A percentile compares a stretch with the other conserved stretches of the same genome.
Evolutionary conservation across 2,329 filamentous ascomycete genomes (phyloP).

Genomic region (Claviceps sorghi): DNA sequence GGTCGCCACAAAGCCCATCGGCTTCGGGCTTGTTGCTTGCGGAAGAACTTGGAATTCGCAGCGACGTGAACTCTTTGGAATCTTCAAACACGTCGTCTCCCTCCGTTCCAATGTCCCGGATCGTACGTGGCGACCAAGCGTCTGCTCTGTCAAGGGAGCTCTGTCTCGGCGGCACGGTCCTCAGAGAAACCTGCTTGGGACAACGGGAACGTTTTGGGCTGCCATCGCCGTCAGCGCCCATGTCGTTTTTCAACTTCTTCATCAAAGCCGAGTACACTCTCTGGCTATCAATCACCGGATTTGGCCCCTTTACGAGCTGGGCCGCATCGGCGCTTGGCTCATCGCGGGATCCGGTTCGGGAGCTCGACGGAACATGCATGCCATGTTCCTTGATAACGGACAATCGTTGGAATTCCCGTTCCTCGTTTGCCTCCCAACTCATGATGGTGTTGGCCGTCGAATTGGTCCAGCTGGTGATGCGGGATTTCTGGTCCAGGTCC

Average conservation of each 20-base stretch:
- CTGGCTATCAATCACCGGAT: slow-evolving; percentile 33
- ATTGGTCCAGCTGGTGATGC: slow-evolving; percentile 59
- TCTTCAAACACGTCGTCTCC: slow-evolving; percentile 20
- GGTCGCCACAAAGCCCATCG: neutral
- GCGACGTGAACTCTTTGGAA: neutral
- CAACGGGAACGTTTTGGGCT: slow-evolving; percentile 1
- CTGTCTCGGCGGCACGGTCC: slow-evolving; percentile 6
- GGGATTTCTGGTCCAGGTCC: slow-evolving; percentile 38
- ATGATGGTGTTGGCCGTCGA: slow-evolving; percentile 43
- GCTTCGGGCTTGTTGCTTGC: neutral
- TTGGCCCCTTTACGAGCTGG: slow-evolving; percentile 9
- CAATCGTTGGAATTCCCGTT: slow-evolving; percentile 41
- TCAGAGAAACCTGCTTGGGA: neutral
- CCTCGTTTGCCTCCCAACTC: slow-evolving; percentile 23
- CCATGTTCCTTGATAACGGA: slow-evolving; percentile 49
- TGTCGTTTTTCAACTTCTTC: slow-evolving; percentile 32
- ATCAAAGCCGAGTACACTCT: slow-evolving; percentile 52
- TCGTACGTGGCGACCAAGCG: slow-evolving; percentile 15
- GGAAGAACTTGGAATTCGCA: neutral
- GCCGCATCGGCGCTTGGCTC: neutral
- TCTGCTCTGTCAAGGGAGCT: slow-evolving; percentile 8
- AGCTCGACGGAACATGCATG: slow-evolving; percentile 22
- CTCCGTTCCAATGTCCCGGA: slow-evolving; percentile 19
- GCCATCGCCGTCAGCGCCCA: slow-evolving; percentile 8
- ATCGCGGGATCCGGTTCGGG: slow-evolving; percentile 5